Evolutionary conservation across 2,329 filamentous ascomycete genomes (phyloP).

Genomic region (Diaporthe destruens): DNA sequence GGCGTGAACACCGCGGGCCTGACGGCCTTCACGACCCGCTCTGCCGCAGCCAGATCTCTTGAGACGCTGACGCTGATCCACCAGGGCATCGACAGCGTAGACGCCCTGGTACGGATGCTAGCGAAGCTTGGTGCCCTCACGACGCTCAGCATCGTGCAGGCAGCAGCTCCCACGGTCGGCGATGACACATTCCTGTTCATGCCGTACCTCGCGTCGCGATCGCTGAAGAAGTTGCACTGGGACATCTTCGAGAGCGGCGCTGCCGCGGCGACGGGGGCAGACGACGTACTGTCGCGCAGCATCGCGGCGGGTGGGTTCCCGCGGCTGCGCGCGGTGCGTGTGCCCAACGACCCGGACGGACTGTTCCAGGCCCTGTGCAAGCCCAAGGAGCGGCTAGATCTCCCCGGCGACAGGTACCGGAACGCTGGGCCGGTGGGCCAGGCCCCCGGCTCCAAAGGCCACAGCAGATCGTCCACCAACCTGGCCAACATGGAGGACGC

Average conservation of each 20-base stretch:
- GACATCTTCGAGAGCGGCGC: slow-evolving; percentile 66
- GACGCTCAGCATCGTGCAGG: slow-evolving; percentile 67
- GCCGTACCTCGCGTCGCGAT: slow-evolving; percentile 71
- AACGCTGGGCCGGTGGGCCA: slow-evolving; percentile 40
- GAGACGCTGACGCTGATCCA: slow-evolving; percentile 67
- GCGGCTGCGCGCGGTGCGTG: slow-evolving; percentile 67
- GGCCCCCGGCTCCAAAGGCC: slow-evolving; percentile 10
- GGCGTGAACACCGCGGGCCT: slow-evolving; percentile 70
- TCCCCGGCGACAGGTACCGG: slow-evolving; percentile 63
- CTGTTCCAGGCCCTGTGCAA: slow-evolving; percentile 77
- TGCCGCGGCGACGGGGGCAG: slow-evolving; percentile 59
- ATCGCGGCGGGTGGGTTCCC: slow-evolving; percentile 75
- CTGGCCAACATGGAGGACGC: neutral
- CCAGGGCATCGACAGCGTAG: slow-evolving; percentile 67
- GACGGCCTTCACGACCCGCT: slow-evolving; percentile 66
- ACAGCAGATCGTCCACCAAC: neutral
- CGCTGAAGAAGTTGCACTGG: slow-evolving; percentile 71
- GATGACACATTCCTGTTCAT: slow-evolving; percentile 71
- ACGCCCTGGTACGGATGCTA: slow-evolving; percentile 70
- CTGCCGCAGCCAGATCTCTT: slow-evolving; percentile 58
- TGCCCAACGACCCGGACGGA: slow-evolving; percentile 78
- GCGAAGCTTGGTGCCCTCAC: slow-evolving; percentile 64
- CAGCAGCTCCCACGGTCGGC: slow-evolving; percentile 66
- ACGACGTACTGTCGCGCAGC: slow-evolving; percentile 72
- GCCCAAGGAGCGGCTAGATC: slow-evolving; percentile 67